Percentiles rank a stretch among this genome's conserved stretches.
These are phyloP conservation scores for Diaporthe citri DNA, from an alignment of 2,329 filamentous ascomycete genomes.

Conservation along the genomic window DNA sequence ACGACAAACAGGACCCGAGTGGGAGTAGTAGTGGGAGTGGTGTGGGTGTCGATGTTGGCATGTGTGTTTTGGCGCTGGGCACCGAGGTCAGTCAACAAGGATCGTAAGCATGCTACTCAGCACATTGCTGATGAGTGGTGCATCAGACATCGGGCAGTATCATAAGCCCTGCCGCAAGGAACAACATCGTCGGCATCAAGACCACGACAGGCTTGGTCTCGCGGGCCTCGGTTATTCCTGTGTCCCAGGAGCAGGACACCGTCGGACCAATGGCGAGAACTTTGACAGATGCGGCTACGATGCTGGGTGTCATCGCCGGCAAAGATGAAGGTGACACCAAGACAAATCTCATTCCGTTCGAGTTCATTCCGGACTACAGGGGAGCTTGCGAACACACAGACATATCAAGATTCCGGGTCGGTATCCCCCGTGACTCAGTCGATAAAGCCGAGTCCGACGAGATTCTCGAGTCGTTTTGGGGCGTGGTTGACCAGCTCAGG, in stretches of 20 bases:
- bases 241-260: slow-evolving; percentile 74
- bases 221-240: slow-evolving; percentile 73
- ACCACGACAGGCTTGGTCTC: slow-evolving; percentile 70
- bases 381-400: slow-evolving; percentile 65
- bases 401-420: slow-evolving; percentile 69
- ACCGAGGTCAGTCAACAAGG: slow-evolving; percentile 48
- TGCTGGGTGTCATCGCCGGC: slow-evolving; percentile 56
- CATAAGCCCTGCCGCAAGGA: slow-evolving; percentile 62
- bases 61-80: slow-evolving; percentile 3
- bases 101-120: slow-evolving; percentile 71
- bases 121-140: slow-evolving; percentile 67
- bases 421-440: slow-evolving; percentile 72
- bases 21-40: slow-evolving; percentile 73
- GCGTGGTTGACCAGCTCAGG: slow-evolving; percentile 60
- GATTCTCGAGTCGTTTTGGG: slow-evolving; percentile 67
- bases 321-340: slow-evolving; percentile 65
- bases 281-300: slow-evolving; percentile 52
- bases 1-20: slow-evolving; percentile 69
- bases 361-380: slow-evolving; percentile 68
- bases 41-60: slow-evolving; percentile 51
- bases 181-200: slow-evolving; percentile 77
- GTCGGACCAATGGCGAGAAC: slow-evolving; percentile 75
- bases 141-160: slow-evolving; percentile 71
- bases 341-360: slow-evolving; percentile 55
- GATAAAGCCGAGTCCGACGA: slow-evolving; percentile 61